Base-by-base conservation (phyloP, 139 green algal species). In the Yamagishiella unicocca region DNA sequence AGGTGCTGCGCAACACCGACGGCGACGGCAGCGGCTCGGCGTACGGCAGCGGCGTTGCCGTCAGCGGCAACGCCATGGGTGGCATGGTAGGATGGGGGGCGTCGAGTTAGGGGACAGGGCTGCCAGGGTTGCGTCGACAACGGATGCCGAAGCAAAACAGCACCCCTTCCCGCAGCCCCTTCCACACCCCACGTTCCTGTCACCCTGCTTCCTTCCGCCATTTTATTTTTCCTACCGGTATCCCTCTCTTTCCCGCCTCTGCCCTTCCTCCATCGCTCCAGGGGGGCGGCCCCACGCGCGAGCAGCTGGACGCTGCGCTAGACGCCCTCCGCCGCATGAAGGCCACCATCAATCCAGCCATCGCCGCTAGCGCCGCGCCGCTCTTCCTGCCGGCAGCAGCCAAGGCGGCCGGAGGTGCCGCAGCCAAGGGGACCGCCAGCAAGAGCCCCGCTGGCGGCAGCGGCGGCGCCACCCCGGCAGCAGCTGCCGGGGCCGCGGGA, bases 1-100 rank as follows among this genome's bases (percentile, higher is more conserved):
- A 61, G 37, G 83, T 31, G 53, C 70, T 81, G 29, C 53, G 61
- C 70, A 64, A 66, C 50, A 88, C 83, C 3, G 83, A 81, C 83
- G 83, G 70, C 25, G 50, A 73, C 38, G 53, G 38, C 38, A 33
- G 61, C 40, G 79, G 61, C 24, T 24, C 27, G 12, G 55, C 37
- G 46, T 50, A 73, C 31, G 70, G 83, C 33, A 74, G n/a, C 43
- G 85, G 74, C 29, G 62, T 80, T 21, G 42, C 66, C 45, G 62
- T 85, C 45, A 42, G 45, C 21, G 73, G 77, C 74, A 85, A 89
- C 45, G 22, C 31, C 14, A 43, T 80, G 35, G 53, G 33, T 8
- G 37, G 71, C 35, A 35, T 0, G 37, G 83, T 62, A 25, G 35
- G 83, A n/a, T n/a, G n/a, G n/a, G n/a, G n/a, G n/a, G n/a, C n/a